Base-by-base conservation (phyloP, 345 rosid species). In the Arabidopsis suecica region DNA sequence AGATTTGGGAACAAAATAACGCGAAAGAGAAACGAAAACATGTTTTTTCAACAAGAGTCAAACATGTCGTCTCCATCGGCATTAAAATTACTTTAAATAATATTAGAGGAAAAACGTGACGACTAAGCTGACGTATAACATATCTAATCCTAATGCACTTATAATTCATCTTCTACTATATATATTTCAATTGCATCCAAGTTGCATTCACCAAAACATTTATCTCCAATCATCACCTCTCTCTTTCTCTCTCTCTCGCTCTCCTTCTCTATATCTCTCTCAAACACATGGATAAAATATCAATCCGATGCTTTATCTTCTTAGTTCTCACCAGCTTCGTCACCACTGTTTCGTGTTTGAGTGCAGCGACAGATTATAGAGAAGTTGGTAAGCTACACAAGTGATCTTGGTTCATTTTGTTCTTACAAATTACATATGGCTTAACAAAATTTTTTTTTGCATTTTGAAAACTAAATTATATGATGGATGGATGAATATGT, bases 341-440 rank as follows among this genome's bases (percentile, higher is more conserved):
- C 49, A 62, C 51, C 59, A 55, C 20, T 18, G 44, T 71, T n/a
- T 48, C 61, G 0, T 57, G 53, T 71, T 70, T 65, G 0, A 57
- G 34, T 63, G 80, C 72, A 57, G 23, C 62, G 37, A 13, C 68
- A 23, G 30, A 36, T 25, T 3, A 25, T 4, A 41, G 80, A 57
- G 80, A 77, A 77, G 71, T 70, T 71, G 80, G 80, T 77, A 77
- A 57, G 76, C 5, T 14, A 36, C 14, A 64, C 37, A 4, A 22
- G 37, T 59, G 5, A 50, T 49, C 18, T 75, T 58, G 18, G 28
- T 32, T 50, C 51, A 12, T 18, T 58, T 5, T n/a, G 14, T 54
- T 34, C 37, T 9, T 25, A 53, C 16, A 12, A 14, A 2, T 16
- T 16, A 16, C 18, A 16, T 16, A 9, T 58, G 20, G 22, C 8